Conservation (phyloP, 768 basidiomycete species). For the Hirschioporus abietinus region DNA sequence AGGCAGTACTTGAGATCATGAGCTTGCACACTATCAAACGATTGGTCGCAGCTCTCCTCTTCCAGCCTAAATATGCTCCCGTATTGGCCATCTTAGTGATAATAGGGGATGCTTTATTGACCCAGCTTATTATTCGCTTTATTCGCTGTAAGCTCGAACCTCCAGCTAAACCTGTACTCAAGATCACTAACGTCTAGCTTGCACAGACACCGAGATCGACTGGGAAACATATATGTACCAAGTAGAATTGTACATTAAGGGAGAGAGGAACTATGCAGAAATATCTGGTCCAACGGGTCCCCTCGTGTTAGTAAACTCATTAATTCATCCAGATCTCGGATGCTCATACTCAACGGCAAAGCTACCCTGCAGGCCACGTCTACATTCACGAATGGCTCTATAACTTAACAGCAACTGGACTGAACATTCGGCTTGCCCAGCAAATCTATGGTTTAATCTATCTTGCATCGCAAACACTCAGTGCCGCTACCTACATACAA, state of each 20-base stretch:
- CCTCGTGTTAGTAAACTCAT: conserved; percentile 60
- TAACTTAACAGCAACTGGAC: conserved; percentile 54
- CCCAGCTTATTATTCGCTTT: conserved; percentile 72
- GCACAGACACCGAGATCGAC: conserved; percentile 94
- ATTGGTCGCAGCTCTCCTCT: conserved; percentile 31
- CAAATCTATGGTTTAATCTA: conserved; percentile 77
- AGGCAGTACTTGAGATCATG: neutral
- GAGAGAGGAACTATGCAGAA: conserved; percentile 75
- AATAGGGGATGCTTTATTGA: conserved; percentile 71
- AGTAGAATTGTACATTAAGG: conserved; percentile 67
- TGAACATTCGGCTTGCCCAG: conserved; percentile 60
- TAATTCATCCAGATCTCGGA: conserved; percentile 5
- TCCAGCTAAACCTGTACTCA: conserved; percentile 7
- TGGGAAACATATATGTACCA: conserved; percentile 97
- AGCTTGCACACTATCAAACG: neutral
- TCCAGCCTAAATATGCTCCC: conserved; percentile 62
- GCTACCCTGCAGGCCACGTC: conserved; percentile 94
- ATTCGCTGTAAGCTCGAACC: conserved; percentile 63
- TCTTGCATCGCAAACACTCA: conserved; percentile 53
- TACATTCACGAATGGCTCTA: conserved; percentile 74
- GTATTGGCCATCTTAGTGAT: conserved; percentile 57
- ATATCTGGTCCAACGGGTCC: conserved; percentile 91
- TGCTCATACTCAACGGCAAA: conserved; percentile 25
- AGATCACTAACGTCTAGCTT: conserved; percentile 6
- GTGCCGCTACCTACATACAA: conserved; percentile 62